Conservation (phyloP, 305 asterid genomes). For the Fraxinus albicans region DNA sequence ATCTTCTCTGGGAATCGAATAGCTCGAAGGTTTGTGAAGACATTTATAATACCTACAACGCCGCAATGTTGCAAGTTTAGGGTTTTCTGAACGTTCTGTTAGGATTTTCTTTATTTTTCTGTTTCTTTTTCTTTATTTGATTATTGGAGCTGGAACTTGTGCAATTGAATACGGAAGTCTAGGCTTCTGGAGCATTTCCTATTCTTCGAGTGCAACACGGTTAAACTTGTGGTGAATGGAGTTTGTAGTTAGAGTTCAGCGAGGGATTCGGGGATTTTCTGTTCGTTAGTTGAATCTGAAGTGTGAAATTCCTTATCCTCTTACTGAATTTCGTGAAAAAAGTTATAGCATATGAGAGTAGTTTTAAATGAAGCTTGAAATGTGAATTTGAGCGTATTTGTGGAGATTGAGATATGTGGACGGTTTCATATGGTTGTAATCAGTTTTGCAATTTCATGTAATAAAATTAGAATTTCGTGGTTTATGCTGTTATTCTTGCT, state of each 20-base stretch:
- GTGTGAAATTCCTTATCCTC: slow-evolving; percentile 4
- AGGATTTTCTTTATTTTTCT: slow-evolving; percentile 31
- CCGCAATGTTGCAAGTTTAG: slow-evolving; percentile 73
- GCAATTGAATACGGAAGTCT: too few relatives aligned
- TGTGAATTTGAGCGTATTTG: not conserved
- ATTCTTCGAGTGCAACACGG: not conserved
- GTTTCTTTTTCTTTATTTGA: not conserved
- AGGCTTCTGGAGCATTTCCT: too few relatives aligned
- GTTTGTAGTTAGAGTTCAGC: not conserved
- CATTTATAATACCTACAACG: slow-evolving; percentile 50
- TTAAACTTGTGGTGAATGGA: not conserved
- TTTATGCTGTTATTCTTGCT: not conserved
- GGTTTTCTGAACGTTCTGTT: slow-evolving; percentile 40
- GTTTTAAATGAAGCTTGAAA: slow-evolving; percentile 3
- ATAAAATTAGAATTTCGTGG: slow-evolving; percentile 4
- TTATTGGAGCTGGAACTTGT: not conserved
- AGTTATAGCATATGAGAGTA: not conserved
- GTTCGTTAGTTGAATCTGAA: slow-evolving; percentile 3
- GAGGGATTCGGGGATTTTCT: slow-evolving; percentile 19
- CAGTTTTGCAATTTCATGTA: not conserved
- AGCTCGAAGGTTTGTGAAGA: slow-evolving; percentile 42
- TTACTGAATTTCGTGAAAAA: not conserved
- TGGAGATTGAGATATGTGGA: not conserved
- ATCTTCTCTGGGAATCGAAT: slow-evolving; percentile 64
- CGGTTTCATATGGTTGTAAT: slow-evolving; percentile 2